Evolutionary conservation across 805 yeast species (phyloP), one percentile per base, ranked within the genome.

Genomic region (Wickerhamiella vanderwaltii): DNA sequence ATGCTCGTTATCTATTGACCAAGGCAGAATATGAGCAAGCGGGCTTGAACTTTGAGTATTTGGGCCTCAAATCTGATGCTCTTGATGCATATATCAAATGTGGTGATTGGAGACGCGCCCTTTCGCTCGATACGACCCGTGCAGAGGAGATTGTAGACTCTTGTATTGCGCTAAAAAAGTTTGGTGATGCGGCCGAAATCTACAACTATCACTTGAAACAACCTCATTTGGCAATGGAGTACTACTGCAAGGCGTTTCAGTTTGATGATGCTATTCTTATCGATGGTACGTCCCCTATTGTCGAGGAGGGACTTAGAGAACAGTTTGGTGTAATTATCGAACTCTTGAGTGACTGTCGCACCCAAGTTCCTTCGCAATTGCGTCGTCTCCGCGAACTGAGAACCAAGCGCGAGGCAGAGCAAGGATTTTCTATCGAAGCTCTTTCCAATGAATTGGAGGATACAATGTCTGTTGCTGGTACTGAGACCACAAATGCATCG

Each of bases 401-500:
- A 51, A 67, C 71, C 13, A 87, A 87, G 67, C 88, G 88, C 52
- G 78, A 75, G 46, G 94, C 88, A 59, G 95, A 95, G 13, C 77
- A 76, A 55, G 79, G 82, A 1, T 88, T 84, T 55, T 87, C 79
- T 56, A 7, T 37, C 9, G 94, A 91, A 11, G 67, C 64, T 9
- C 73, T 72, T 34, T 71, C 64, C 16, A 71, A 67, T 30, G 77
- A 67, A 22, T 74, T 83, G 11, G 87, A 95, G 1, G 99, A 91
- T 59, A 83, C 87, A 57, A 91, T 91, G 7, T 87, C 97, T 0
- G 72, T 91, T 48, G 97, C 96, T 0, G 91, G 94, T 1, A 81
- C 95, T 0, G 96, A 86, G 58, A 77, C 94, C 0, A 84, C 96
- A 0, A 83, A 94, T 0, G 93, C 88, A 29, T 86, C 97, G 0